Evolutionary conservation across 73 alveolate genomes (phyloP).

Genomic region (Paraurostyla sp.): DNA sequence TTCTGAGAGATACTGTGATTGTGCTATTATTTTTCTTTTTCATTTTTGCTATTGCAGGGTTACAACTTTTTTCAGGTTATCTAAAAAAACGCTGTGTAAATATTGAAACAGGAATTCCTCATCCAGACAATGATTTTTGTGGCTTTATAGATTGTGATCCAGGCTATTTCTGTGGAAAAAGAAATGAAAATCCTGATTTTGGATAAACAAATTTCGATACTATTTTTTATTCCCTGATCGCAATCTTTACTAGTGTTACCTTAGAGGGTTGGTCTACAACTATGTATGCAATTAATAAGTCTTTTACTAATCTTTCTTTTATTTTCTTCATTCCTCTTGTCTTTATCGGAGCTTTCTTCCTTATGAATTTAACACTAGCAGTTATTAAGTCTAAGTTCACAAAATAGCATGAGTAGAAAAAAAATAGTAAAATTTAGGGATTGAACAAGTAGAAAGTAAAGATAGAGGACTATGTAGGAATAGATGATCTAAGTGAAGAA

Average conservation of each 20-base stretch:
- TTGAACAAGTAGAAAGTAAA: not conserved
- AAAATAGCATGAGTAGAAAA: constrained; percentile 63
- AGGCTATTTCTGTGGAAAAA: constrained; percentile 93
- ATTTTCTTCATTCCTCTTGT: constrained; percentile 72
- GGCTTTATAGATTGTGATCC: constrained; percentile 75
- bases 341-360: constrained; percentile 75
- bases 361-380: constrained; percentile 74
- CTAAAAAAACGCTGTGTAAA: constrained; percentile 89
- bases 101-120: constrained; percentile 78
- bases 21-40: constrained; percentile 91
- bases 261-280: constrained; percentile 88
- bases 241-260: constrained; percentile 78
- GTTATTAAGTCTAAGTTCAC: constrained; percentile 76
- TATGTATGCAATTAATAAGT: constrained; percentile 64
- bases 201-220: constrained; percentile 91
- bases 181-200: constrained; percentile 87
- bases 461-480: not conserved
- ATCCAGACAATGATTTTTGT: constrained; percentile 68
- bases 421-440: not conserved
- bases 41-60: constrained; percentile 96
- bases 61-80: constrained; percentile 92
- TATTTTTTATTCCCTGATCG: constrained; percentile 77
- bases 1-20: constrained; percentile 89
- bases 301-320: constrained; percentile 60
- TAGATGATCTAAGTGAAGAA: constrained; percentile 21